These are phyloP conservation scores for Epichloe sp. DNA, from an alignment of 2,329 filamentous ascomycete genomes.

Conservation along the genomic window DNA sequence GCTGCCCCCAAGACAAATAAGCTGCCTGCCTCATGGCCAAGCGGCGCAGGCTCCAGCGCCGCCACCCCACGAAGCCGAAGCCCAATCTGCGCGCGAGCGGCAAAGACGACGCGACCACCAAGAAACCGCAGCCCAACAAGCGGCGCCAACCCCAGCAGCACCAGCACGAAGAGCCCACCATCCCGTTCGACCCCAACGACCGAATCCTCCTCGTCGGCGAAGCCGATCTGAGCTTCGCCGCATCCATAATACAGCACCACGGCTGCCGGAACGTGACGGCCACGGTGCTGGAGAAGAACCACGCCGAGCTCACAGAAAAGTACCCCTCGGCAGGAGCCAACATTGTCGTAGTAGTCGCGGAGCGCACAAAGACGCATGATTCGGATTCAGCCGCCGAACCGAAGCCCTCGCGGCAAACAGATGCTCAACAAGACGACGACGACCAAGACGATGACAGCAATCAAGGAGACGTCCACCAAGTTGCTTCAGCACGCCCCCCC, in stretches of 20 bases:
- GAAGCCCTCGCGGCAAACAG: background rate
- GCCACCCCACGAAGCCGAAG: conserved; percentile 7
- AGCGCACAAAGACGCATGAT: conserved; percentile 4
- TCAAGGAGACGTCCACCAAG: background rate
- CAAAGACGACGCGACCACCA: background rate
- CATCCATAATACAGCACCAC: conserved; percentile 52
- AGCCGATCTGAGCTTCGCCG: conserved; percentile 68
- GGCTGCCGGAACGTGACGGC: conserved; percentile 53
- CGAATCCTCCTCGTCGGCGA: conserved; percentile 67
- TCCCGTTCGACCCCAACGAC: conserved; percentile 56
- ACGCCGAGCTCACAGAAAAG: conserved; percentile 50
- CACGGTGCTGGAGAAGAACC: conserved; percentile 50
- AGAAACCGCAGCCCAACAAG: conserved; percentile 6
- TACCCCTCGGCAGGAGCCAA: conserved; percentile 58
- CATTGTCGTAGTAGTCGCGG: conserved; percentile 33
- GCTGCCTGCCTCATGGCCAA: conserved; percentile 7
- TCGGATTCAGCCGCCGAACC: background rate
- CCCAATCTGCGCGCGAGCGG: background rate
- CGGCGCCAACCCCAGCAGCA: conserved; percentile 11
- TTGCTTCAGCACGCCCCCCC: background rate
- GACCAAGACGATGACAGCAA: background rate
- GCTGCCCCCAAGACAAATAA: too few species aligned
- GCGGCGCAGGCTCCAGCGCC: conserved; percentile 8
- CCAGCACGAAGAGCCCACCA: conserved; percentile 29
- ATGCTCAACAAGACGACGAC: background rate